Conservation (phyloP, 306 rosid species). For the Corylus americana region DNA sequence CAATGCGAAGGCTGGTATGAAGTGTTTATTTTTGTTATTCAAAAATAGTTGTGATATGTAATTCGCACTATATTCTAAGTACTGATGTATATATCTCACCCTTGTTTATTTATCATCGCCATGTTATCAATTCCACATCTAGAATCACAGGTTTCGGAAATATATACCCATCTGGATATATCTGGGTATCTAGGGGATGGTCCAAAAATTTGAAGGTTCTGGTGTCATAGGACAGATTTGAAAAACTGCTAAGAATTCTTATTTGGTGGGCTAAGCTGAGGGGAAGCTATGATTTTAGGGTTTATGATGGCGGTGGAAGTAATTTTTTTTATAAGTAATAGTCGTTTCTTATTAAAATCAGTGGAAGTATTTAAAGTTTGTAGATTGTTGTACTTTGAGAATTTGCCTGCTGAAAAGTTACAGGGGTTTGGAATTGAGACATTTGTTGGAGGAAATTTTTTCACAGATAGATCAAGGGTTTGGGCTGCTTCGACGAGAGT, state of each 20-base stretch:
- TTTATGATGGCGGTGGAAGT: neutral
- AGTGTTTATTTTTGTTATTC: neutral
- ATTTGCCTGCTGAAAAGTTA: neutral
- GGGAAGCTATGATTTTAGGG: neutral
- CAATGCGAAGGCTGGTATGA: conserved; percentile 93
- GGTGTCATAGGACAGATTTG: neutral
- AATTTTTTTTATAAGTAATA: no score
- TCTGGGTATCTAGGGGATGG: neutral
- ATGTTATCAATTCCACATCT: neutral
- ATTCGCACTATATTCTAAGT: neutral
- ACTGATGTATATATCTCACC: neutral
- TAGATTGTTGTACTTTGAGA: neutral
- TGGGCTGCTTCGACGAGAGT: neutral
- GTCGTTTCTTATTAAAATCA: no score
- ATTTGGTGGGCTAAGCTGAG: neutral
- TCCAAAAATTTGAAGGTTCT: neutral
- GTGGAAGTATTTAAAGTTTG: neutral
- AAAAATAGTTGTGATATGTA: neutral
- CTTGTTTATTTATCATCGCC: neutral
- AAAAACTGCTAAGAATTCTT: neutral
- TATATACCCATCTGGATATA: neutral
- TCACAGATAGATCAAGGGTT: neutral
- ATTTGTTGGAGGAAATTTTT: neutral
- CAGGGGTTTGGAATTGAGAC: neutral
- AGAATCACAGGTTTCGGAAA: neutral